Conservation (phyloP, 2,329 filamentous ascomycete species). For the Dichotomopilus funicola region DNA sequence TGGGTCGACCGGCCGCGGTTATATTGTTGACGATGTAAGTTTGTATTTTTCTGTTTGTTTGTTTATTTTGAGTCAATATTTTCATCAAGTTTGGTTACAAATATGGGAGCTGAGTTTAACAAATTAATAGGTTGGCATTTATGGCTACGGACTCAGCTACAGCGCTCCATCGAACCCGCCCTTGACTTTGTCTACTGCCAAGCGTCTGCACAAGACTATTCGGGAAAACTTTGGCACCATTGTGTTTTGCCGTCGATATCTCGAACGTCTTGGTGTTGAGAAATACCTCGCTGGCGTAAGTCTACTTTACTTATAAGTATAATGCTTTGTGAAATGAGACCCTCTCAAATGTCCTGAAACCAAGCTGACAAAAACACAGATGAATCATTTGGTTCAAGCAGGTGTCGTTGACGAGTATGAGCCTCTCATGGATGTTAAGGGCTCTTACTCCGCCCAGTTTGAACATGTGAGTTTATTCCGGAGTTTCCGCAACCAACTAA, state of each 20-base stretch:
- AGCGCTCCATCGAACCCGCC: neutral
- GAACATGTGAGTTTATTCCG: slow-evolving; percentile 52
- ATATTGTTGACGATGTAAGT: slow-evolving; percentile 48
- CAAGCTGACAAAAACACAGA: slow-evolving; percentile 36
- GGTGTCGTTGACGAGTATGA: slow-evolving; percentile 89
- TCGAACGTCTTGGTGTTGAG: slow-evolving; percentile 88
- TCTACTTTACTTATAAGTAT: slow-evolving; percentile 4
- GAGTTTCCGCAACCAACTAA: neutral
- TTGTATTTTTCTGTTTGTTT: neutral
- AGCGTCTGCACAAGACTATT: slow-evolving; percentile 78
- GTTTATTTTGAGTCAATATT: too few relatives aligned
- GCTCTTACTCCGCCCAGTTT: slow-evolving; percentile 88
- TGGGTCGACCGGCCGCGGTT: slow-evolving; percentile 88
- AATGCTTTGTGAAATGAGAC: slow-evolving; percentile 17
- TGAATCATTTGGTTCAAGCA: slow-evolving; percentile 76
- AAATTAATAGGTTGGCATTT: slow-evolving; percentile 56
- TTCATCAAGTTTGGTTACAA: neutral
- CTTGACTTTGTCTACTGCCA: slow-evolving; percentile 72
- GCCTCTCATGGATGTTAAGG: slow-evolving; percentile 84
- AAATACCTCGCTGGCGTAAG: slow-evolving; percentile 85
- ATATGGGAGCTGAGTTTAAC: neutral
- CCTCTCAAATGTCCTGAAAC: neutral
- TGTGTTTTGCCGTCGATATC: slow-evolving; percentile 82
- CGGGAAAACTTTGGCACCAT: slow-evolving; percentile 95
- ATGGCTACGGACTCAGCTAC: slow-evolving; percentile 10